A percentile compares a stretch with the other conserved stretches of the same genome.
Conservation (phyloP, 2,329 filamentous ascomycete species). For the Scedosporium dehoogii region DNA sequence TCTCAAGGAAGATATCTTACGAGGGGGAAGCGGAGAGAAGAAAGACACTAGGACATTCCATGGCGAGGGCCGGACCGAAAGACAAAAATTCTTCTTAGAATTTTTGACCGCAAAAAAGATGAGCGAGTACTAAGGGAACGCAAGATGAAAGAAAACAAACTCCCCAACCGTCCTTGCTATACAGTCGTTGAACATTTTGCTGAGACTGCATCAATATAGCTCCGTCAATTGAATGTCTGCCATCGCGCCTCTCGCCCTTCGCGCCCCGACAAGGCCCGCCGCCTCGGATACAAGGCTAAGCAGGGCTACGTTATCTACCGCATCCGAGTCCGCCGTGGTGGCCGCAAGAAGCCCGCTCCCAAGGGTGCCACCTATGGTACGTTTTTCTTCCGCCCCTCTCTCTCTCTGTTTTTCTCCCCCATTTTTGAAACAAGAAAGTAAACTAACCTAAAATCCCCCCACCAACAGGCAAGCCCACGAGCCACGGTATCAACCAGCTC, state of each 20-base stretch:
- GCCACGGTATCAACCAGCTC: conserved; percentile 99
- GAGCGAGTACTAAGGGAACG: background rate
- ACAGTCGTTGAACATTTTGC: conserved; percentile 99
- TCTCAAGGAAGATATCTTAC: background rate
- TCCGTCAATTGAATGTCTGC: conserved; percentile 99
- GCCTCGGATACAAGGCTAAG: conserved; percentile 99
- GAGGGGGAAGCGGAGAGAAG: background rate
- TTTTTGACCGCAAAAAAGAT: background rate
- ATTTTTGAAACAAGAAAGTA: background rate
- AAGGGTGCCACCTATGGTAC: conserved; percentile 99
- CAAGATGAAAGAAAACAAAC: background rate
- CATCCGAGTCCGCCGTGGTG: conserved; percentile 94
- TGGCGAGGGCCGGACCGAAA: background rate
- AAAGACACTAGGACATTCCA: background rate
- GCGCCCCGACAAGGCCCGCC: conserved; percentile 99
- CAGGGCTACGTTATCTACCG: conserved; percentile 99
- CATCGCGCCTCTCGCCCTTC: conserved; percentile 97
- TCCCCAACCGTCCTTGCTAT: conserved; percentile 54
- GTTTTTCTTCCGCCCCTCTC: conserved; percentile 20
- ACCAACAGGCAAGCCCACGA: conserved; percentile 91
- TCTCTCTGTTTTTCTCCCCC: background rate
- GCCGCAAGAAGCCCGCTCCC: conserved; percentile 89
- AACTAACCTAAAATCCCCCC: conserved; percentile 12
- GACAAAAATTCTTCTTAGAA: background rate
- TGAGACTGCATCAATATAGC: conserved; percentile 99